Evolutionary conservation across 495 filamentous ascomycete genomes (phyloP).

Genomic region (Jackrogersella multiformis): DNA sequence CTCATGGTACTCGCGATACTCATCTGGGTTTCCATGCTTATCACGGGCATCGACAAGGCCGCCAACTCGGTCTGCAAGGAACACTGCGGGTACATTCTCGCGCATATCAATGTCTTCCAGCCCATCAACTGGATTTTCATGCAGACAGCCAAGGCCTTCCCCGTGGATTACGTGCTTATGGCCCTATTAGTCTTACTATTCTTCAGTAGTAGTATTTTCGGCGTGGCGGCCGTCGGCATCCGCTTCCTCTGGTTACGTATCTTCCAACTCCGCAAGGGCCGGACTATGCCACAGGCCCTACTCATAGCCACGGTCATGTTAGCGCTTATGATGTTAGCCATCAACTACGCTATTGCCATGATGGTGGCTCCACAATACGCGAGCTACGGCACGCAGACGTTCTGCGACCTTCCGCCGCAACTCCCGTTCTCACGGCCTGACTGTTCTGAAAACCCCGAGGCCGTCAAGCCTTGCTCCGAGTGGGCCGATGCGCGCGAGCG

Average conservation of each 20-base stretch:
- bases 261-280: slow-evolving; percentile 87
- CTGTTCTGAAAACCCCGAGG: slow-evolving; percentile 74
- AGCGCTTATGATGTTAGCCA: slow-evolving; percentile 83
- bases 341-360: slow-evolving; percentile 93
- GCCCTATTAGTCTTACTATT: slow-evolving; percentile 82
- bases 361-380: slow-evolving; percentile 93
- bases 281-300: slow-evolving; percentile 92
- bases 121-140: slow-evolving; percentile 93
- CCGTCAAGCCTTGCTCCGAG: slow-evolving; percentile 85
- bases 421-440: slow-evolving; percentile 72
- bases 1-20: slow-evolving; percentile 74
- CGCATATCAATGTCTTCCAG: slow-evolving; percentile 90
- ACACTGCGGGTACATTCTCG: slow-evolving; percentile 93
- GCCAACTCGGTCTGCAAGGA: slow-evolving; percentile 92
- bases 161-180: slow-evolving; percentile 91
- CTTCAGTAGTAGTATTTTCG: slow-evolving; percentile 85
- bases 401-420: slow-evolving; percentile 73
- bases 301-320: slow-evolving; percentile 90
- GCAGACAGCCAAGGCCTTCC: slow-evolving; percentile 82
- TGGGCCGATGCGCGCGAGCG: slow-evolving; percentile 58
- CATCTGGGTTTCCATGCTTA: slow-evolving; percentile 90
- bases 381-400: slow-evolving; percentile 93
- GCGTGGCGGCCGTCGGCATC: slow-evolving; percentile 86
- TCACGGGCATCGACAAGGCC: slow-evolving; percentile 95
- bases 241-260: slow-evolving; percentile 93